phyloP scores from a whole-genome alignment of 257 asterid species.

The Primulina tabacum region DNA sequence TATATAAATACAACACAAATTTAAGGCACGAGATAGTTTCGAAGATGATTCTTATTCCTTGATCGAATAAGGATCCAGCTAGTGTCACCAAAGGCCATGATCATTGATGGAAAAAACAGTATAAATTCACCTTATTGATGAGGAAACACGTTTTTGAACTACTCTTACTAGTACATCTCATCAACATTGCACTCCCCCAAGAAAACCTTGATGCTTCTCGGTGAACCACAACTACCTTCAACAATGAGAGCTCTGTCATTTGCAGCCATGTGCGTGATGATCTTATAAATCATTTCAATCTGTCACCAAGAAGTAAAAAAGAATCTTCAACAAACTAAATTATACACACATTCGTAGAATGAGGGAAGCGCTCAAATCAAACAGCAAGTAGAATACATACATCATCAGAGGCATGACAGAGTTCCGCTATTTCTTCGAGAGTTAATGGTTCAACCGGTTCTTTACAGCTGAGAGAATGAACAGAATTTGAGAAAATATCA shows the following conservation, averaged over 20 bases:
- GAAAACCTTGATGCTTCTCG: constrained; percentile 82
- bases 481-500: constrained; percentile 7
- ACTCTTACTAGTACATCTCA: constrained; percentile 46
- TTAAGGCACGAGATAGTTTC: background rate
- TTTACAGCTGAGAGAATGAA: constrained; percentile 59
- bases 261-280: constrained; percentile 92
- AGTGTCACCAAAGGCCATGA: no score
- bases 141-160: background rate
- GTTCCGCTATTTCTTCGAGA: constrained; percentile 81
- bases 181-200: constrained; percentile 95
- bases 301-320: constrained; percentile 34
- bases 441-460: constrained; percentile 92
- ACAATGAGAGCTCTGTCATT: constrained; percentile 96
- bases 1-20: background rate
- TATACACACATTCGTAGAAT: background rate
- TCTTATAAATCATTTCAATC: constrained; percentile 98
- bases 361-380: background rate
- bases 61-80: no score
- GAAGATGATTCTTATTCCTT: no score
- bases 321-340: constrained; percentile 16
- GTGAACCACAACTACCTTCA: constrained; percentile 96
- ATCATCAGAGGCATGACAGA: constrained; percentile 73
- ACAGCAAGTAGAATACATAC: constrained; percentile 36
- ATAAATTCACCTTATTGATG: background rate
- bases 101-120: no score